Evolutionary conservation across 192 early-diverging fungal genomes (phyloP).

Genomic region (Blastocladiella britannica): DNA sequence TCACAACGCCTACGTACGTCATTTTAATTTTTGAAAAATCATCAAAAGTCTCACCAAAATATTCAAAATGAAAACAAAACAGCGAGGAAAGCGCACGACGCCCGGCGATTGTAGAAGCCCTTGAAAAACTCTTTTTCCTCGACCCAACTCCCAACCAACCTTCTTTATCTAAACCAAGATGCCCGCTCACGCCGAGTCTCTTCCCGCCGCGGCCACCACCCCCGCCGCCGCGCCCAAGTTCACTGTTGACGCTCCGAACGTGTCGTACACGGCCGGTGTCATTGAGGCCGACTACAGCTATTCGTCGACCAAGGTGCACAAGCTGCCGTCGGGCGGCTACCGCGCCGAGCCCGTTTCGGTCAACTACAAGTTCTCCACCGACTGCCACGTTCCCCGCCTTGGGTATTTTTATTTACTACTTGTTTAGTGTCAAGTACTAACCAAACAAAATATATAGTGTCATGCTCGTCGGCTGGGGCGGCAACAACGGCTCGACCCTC

Average conservation of each 20-base stretch:
- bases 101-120: not conserved
- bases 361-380: conserved; percentile 76
- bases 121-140: not conserved
- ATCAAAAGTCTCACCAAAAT: conserved; percentile 12
- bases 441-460: conserved; percentile 27
- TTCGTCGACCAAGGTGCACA: conserved; percentile 62
- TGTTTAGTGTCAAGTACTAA: conserved; percentile 4
- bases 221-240: conserved; percentile 32
- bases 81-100: conserved; percentile 1
- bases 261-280: conserved; percentile 54
- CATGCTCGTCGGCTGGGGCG: conserved; percentile 98
- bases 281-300: conserved; percentile 79
- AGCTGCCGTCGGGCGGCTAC: conserved; percentile 41
- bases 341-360: conserved; percentile 67
- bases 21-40: conserved; percentile 2
- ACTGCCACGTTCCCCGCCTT: conserved; percentile 54
- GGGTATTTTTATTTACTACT: conserved; percentile 30
- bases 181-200: conserved; percentile 10
- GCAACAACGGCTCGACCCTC: conserved; percentile 96
- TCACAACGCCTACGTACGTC: conserved; percentile 22
- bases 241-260: conserved; percentile 75
- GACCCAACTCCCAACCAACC: not conserved
- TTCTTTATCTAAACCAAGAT: not conserved
- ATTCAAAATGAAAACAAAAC: conserved; percentile 10
- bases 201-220: conserved; percentile 6